Percentiles rank a stretch among this genome's conserved stretches.
phyloP scores from a whole-genome alignment of 2,329 filamentous ascomycete species.

The Ceratocystiopsis brevicomis region DNA sequence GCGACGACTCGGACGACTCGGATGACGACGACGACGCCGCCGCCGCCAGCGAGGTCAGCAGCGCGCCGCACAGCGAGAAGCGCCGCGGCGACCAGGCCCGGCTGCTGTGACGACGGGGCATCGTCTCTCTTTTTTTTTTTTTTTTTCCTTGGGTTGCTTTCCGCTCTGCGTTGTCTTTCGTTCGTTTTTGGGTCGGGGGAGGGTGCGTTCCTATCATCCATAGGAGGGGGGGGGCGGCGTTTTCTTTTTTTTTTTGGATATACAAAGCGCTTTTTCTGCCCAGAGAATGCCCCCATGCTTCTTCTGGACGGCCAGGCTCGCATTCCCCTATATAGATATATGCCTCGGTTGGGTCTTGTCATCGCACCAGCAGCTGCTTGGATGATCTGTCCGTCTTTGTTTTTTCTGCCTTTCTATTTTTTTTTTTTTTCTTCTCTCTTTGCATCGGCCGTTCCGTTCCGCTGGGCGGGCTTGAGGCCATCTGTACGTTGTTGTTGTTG shows the following conservation, averaged over 20 bases:
- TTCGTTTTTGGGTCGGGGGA: background rate
- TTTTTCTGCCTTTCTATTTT: background rate
- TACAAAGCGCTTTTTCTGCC: background rate
- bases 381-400: background rate
- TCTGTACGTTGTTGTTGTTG: no score
- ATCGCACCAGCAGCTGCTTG: background rate
- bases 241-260: background rate
- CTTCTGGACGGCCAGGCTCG: background rate
- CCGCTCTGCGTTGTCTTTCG: background rate
- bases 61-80: background rate
- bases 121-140: background rate
- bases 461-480: no score
- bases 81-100: constrained; percentile 1
- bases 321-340: background rate
- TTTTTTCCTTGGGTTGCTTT: background rate
- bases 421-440: background rate
- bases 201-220: no score
- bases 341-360: no score
- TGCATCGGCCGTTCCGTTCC: background rate
- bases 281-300: no score
- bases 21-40: constrained; percentile 11
- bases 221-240: no score
- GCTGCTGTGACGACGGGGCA: constrained; percentile 1
- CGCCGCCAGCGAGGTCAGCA: constrained; percentile 4
- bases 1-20: constrained; percentile 24